phyloP scores from a whole-genome alignment of 306 rosid genomes.

The Acacia acuminata region DNA sequence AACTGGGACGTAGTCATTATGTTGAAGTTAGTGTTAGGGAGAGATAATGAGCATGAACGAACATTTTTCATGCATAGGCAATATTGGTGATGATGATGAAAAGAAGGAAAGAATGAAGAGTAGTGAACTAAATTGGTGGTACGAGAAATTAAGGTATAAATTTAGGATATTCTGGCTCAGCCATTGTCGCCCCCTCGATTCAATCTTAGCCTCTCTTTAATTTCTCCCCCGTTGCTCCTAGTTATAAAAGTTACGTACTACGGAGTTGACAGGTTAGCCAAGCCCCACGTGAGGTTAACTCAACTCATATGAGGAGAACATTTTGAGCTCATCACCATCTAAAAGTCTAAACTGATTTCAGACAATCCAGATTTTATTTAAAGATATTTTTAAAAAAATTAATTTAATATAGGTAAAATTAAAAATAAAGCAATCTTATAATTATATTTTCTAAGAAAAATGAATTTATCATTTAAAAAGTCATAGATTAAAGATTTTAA shows the following conservation, averaged over 20 bases:
- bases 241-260: neutral
- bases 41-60: neutral
- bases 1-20: neutral
- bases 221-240: conserved; percentile 10
- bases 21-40: neutral
- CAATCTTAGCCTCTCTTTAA: conserved; percentile 48
- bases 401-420: too few species aligned
- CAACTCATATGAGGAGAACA: too few species aligned
- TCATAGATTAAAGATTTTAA: too few species aligned
- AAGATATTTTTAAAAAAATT: too few species aligned
- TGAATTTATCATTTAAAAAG: too few species aligned
- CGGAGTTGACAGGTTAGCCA: too few species aligned
- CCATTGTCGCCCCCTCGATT: conserved; percentile 41
- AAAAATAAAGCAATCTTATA: too few species aligned
- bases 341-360: too few species aligned
- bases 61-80: neutral
- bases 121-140: conserved; percentile 37
- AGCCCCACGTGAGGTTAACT: too few species aligned
- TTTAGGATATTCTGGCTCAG: conserved; percentile 17
- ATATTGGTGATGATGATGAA: neutral
- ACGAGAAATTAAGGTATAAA: conserved; percentile 22
- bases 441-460: too few species aligned
- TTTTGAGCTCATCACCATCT: too few species aligned
- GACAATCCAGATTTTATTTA: too few species aligned
- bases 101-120: conserved; percentile 1